Evolutionary conservation across 345 rosid genomes (phyloP).

Genomic region (Sapria himalayana): DNA sequence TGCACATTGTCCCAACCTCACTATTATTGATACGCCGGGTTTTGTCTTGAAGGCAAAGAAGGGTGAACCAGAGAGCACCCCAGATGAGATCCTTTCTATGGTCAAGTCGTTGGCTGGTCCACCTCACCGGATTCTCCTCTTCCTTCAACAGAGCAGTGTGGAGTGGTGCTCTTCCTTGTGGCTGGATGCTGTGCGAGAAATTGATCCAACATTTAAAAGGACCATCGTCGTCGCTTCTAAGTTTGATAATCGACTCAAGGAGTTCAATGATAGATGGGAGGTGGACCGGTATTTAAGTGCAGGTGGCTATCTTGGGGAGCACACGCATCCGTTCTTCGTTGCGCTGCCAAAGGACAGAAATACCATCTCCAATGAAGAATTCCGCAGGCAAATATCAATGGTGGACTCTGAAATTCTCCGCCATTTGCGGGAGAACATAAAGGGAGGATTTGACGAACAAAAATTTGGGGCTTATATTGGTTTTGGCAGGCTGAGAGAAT

Average conservation of each 20-base stretch:
- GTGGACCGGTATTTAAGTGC: conserved; percentile 85
- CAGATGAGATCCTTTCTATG: conserved; percentile 83
- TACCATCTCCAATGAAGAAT: conserved; percentile 69
- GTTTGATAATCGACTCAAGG: conserved; percentile 95
- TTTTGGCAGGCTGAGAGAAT: conserved; percentile 64
- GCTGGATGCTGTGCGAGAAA: conserved; percentile 78
- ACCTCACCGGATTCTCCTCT: conserved; percentile 77
- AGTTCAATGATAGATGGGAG: conserved; percentile 65
- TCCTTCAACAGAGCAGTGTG: conserved; percentile 94
- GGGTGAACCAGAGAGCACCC: conserved; percentile 92
- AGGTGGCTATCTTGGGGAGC: conserved; percentile 89
- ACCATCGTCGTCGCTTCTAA: conserved; percentile 83
- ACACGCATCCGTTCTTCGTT: conserved; percentile 60
- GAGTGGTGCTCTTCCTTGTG: conserved; percentile 97
- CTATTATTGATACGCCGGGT: conserved; percentile 92
- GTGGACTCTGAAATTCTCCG: conserved; percentile 52
- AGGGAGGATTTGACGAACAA: conserved; percentile 92
- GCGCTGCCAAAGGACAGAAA: conserved; percentile 81
- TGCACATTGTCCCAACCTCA: conserved; percentile 90
- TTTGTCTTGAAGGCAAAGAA: conserved; percentile 96
- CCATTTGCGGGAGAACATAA: conserved; percentile 59
- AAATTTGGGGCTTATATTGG: conserved; percentile 52
- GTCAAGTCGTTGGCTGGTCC: conserved; percentile 85
- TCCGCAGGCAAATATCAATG: conserved; percentile 61
- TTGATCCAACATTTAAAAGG: conserved; percentile 73